Conservation (phyloP, 805 yeast species). For the Metschnikowia gelsemii region DNA sequence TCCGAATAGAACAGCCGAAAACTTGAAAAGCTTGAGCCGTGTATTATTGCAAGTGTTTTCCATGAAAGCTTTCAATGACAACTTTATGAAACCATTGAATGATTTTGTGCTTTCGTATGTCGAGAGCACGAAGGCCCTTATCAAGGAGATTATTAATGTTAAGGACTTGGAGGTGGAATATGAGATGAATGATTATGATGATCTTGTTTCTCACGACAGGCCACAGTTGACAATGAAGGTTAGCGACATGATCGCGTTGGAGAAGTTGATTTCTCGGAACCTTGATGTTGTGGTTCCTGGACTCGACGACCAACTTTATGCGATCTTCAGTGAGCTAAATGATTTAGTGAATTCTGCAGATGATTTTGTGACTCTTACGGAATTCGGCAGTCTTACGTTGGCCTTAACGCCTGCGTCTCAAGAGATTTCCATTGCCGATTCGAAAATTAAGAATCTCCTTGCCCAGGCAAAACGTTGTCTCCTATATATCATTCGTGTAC, state of each 20-base stretch:
- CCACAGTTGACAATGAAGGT: slow-evolving; percentile 46
- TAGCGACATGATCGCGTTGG: slow-evolving; percentile 48
- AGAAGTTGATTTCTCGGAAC: slow-evolving; percentile 42
- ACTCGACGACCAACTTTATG: slow-evolving; percentile 54
- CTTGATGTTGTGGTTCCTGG: slow-evolving; percentile 46
- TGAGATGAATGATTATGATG: slow-evolving; percentile 65
- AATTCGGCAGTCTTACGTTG: slow-evolving; percentile 52
- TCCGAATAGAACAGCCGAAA: slow-evolving; percentile 37
- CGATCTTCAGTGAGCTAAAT: slow-evolving; percentile 43
- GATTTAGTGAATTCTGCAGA: slow-evolving; percentile 36
- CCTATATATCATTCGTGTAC: slow-evolving; percentile 81
- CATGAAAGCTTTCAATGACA: slow-evolving; percentile 68
- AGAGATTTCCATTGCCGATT: slow-evolving; percentile 50
- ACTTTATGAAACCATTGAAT: slow-evolving; percentile 76
- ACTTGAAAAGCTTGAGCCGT: slow-evolving; percentile 55
- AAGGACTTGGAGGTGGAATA: slow-evolving; percentile 59
- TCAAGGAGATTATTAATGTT: slow-evolving; percentile 51
- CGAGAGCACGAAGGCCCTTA: slow-evolving; percentile 45
- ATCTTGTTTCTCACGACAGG: slow-evolving; percentile 51
- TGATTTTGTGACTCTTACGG: slow-evolving; percentile 49
- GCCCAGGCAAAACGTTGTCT: slow-evolving; percentile 81
- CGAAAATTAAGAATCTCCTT: slow-evolving; percentile 56
- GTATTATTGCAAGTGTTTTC: slow-evolving; percentile 64
- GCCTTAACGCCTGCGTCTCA: slow-evolving; percentile 54
- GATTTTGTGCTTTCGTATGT: slow-evolving; percentile 59